Base-by-base conservation (phyloP, 2,329 filamentous ascomycete species). In the Metarhizium robertsii region DNA sequence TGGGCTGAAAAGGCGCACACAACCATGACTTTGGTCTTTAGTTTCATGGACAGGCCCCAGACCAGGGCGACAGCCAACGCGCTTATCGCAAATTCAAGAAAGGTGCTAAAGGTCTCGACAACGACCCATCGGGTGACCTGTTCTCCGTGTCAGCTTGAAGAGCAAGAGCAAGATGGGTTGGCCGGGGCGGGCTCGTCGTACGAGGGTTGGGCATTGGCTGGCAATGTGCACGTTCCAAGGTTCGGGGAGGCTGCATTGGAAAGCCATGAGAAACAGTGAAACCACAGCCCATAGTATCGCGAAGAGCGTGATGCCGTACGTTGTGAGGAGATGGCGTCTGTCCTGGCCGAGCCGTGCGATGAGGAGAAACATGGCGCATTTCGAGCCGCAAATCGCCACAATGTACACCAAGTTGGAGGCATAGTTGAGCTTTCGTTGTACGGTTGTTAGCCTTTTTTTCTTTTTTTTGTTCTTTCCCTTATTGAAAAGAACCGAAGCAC, bases 1-100 rank as follows among this genome's bases (percentile, higher is more conserved):
- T 61, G 59, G 1, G 56, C 57, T n/a, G 59, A 61, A 50, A 61
- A 61, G 18, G 59, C 59, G 6, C 32, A 14, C n/a, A 61, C 52
- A 48, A 61, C 59, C 49, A 58, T 54, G 50, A 58, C 32, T 46
- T 59, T 61, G 25, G 58, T 59, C 20, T 45, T 51, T 11, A 56
- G 16, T 13, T 55, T 54, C 56, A 61, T 58, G n/a, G 52, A 46
- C 36, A 61, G 58, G 16, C 54, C 45, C 51, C 58, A 59, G 7
- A 61, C 59, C 38, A 61, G 50, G 3, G 53, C 29, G 16, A 61
- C 43, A 43, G 59, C 53, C 40, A 61, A 52, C n/a, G 47, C 47
- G 34, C 58, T 55, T 16, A 61, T 58, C 42, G 55, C 50, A 11
- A 57, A n/a, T 30, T 61, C 59, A 20, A 59, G 42, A 5, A 58